phyloP scores from a whole-genome alignment of 2,329 filamentous ascomycete species.

The Clonostachys chloroleuca region DNA sequence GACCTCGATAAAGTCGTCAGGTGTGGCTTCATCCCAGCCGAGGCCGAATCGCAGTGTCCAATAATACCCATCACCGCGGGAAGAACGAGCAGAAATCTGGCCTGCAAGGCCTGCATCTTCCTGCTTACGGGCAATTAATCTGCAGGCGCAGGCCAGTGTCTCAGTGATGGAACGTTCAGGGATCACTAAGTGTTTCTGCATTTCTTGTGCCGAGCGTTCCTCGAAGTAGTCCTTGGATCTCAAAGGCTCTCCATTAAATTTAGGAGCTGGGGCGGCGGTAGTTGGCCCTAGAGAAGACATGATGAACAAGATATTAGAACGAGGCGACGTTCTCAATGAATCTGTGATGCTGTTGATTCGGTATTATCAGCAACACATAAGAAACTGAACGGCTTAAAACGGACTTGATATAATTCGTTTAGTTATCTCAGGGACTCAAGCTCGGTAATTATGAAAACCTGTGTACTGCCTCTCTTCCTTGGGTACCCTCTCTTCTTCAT shows the following conservation, averaged over 20 bases:
- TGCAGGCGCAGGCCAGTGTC: conserved; percentile 3
- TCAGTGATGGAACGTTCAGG: conserved; percentile 1
- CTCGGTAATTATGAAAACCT: too few relatives aligned
- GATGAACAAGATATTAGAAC: background rate
- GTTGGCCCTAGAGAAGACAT: background rate
- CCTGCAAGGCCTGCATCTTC: conserved; percentile 3
- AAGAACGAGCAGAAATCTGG: conserved; percentile 2
- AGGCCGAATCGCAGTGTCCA: conserved; percentile 4
- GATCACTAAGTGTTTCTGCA: conserved; percentile 2
- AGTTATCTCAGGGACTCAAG: too few relatives aligned
- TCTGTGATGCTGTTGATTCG: too few relatives aligned
- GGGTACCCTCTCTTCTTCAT: too few relatives aligned
- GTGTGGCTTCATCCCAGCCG: conserved; percentile 3
- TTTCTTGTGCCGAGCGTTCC: conserved; percentile 2
- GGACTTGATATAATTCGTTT: too few relatives aligned
- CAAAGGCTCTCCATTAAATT: background rate
- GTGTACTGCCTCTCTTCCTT: too few relatives aligned
- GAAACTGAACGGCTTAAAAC: too few relatives aligned
- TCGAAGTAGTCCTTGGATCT: conserved; percentile 4
- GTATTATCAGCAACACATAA: too few relatives aligned
- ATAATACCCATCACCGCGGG: conserved; percentile 2
- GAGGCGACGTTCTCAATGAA: too few relatives aligned
- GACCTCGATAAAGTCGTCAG: conserved; percentile 3
- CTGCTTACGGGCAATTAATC: conserved; percentile 2
- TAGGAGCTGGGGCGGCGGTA: background rate